phyloP scores from a whole-genome alignment of 306 rosid species.

The Hippophae tibetana region DNA sequence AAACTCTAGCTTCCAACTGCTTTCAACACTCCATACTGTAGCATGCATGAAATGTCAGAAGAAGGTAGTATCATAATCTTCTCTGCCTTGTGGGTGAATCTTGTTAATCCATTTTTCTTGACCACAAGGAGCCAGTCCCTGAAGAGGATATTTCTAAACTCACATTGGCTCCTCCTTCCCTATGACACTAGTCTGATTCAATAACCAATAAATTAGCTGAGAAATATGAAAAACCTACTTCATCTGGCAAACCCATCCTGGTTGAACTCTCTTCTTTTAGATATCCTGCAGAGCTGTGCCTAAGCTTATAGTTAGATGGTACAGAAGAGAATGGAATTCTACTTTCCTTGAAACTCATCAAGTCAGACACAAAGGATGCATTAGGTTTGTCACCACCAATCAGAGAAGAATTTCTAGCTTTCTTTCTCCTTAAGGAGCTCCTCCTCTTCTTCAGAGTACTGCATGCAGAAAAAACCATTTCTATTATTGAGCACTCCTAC shows the following conservation, averaged over 20 bases:
- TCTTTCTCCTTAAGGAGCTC: conserved; percentile 43
- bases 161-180: conserved; percentile 40
- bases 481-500: conserved; percentile 30
- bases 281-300: conserved; percentile 24
- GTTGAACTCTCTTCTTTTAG: conserved; percentile 29
- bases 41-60: conserved; percentile 45
- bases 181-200: conserved; percentile 48
- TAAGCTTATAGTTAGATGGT: conserved; percentile 24
- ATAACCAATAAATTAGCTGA: conserved; percentile 44
- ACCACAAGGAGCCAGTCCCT: conserved; percentile 50
- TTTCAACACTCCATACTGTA: conserved; percentile 34
- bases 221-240: conserved; percentile 33
- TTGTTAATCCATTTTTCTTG: conserved; percentile 53
- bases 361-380: conserved; percentile 33
- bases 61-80: conserved; percentile 41
- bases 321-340: conserved; percentile 22
- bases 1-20: conserved; percentile 69
- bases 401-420: conserved; percentile 35
- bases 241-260: conserved; percentile 9
- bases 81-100: conserved; percentile 47
- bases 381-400: conserved; percentile 27
- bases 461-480: conserved; percentile 27
- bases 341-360: conserved; percentile 25
- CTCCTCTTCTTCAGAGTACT: conserved; percentile 37
- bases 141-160: conserved; percentile 37